Percentiles rank a stretch among this genome's conserved stretches.
Evolutionary conservation across 352 stramenopile species (phyloP).

Genomic region (Pythium dissotocum): DNA sequence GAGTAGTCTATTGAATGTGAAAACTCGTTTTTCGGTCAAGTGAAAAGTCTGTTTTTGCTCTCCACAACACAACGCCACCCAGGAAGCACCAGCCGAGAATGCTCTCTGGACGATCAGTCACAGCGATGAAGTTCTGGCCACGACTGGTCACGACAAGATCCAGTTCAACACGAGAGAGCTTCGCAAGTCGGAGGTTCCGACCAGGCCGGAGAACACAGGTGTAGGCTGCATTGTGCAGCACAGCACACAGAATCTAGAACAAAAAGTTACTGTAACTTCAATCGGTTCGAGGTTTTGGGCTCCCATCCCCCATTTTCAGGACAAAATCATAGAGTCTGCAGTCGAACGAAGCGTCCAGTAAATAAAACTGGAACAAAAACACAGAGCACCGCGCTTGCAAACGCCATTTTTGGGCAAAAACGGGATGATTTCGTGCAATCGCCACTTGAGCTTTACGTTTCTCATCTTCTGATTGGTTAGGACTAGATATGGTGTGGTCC

Average conservation of each 20-base stretch:
- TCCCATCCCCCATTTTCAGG: not conserved
- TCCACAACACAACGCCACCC: not conserved
- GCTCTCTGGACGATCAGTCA: constrained; percentile 1
- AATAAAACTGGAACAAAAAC: not conserved
- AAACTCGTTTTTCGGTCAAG: not conserved
- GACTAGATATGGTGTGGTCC: constrained; percentile 22
- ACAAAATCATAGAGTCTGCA: not conserved
- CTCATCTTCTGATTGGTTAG: constrained; percentile 6
- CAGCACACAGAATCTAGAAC: constrained; percentile 2
- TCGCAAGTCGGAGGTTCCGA: too few species aligned
- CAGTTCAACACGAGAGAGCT: too few species aligned
- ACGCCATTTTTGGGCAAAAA: constrained; percentile 5
- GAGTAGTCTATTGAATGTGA: not conserved
- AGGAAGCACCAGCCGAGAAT: not conserved
- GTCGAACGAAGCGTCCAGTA: not conserved
- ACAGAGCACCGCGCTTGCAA: constrained; percentile 4
- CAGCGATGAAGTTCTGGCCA: not conserved
- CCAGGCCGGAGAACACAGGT: too few species aligned
- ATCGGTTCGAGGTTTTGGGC: not conserved
- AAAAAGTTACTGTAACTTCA: constrained; percentile 3
- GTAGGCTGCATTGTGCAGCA: too few species aligned
- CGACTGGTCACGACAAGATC: not conserved
- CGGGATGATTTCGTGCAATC: constrained; percentile 16
- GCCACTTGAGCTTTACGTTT: not conserved
- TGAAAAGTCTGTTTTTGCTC: not conserved